phyloP scores from a whole-genome alignment of 2,329 filamentous ascomycete species.

The Domatiomyces globalis region DNA sequence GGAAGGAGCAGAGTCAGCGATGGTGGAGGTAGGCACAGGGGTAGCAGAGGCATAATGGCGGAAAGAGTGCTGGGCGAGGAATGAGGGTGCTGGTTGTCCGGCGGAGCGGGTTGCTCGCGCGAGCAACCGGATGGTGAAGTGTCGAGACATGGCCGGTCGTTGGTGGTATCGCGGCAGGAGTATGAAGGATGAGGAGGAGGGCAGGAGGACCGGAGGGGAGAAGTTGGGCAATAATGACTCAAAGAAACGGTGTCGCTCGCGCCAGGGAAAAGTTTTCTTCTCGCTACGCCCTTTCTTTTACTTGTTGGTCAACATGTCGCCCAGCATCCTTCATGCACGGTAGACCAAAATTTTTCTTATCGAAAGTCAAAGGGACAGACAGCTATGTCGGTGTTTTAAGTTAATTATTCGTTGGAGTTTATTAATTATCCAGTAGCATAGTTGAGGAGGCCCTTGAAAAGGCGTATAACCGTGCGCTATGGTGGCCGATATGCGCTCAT shows the following conservation, averaged over 20 bases:
- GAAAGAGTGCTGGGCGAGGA: constrained; percentile 4
- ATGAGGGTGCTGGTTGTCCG: constrained; percentile 4
- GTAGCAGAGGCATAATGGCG: constrained; percentile 15
- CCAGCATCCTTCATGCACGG: not conserved
- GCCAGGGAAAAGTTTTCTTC: not conserved
- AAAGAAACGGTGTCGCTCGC: not conserved
- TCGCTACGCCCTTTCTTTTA: not conserved
- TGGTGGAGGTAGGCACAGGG: constrained; percentile 15
- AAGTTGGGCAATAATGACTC: not conserved
- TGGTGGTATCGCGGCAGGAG: not conserved
- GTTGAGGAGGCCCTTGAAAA: no score
- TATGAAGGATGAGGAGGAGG: constrained; percentile 36
- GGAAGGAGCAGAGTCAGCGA: constrained; percentile 7
- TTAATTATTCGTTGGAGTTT: no score
- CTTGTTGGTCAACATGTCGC: no score
- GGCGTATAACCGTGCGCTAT: no score
- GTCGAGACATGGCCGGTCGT: not conserved
- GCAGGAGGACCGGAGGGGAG: not conserved
- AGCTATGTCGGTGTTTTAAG: not conserved
- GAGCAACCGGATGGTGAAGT: not conserved
- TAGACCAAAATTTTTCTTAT: not conserved
- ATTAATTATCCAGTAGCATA: no score
- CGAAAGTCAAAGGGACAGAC: not conserved
- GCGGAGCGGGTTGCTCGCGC: constrained; percentile 4
- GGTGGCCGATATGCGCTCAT: no score